phyloP scores from a whole-genome alignment of 371 early-diverging fungal species.

The Mortierella sp. region DNA sequence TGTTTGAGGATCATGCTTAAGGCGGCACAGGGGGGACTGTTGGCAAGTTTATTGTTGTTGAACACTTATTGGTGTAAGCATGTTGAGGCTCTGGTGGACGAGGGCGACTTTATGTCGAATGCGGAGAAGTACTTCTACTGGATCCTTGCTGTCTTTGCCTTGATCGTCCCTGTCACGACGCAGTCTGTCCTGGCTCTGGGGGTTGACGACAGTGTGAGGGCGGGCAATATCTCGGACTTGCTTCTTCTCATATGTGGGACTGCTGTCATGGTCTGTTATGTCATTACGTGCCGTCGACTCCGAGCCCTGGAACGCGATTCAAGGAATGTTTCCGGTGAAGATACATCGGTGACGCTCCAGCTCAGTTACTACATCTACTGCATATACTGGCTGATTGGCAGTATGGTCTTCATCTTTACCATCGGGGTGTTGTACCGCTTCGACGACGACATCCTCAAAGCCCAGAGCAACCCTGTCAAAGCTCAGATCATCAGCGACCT shows the following conservation, averaged over 20 bases:
- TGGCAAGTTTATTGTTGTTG: conserved; percentile 38
- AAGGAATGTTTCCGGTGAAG: conserved; percentile 43
- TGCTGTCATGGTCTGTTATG: conserved; percentile 30
- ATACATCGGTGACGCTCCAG: conserved; percentile 46
- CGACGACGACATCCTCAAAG: conserved; percentile 1
- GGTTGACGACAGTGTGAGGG: conserved; percentile 2
- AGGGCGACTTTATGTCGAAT: conserved; percentile 53
- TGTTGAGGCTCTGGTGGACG: conserved; percentile 50
- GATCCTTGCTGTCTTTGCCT: conserved; percentile 18
- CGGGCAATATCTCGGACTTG: conserved; percentile 15
- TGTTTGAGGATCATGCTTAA: conserved; percentile 28
- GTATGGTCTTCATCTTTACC: conserved; percentile 31
- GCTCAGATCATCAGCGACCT: conserved; percentile 45
- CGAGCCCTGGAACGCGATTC: conserved; percentile 50
- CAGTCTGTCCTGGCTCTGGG: conserved; percentile 20
- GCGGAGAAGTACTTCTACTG: conserved; percentile 46
- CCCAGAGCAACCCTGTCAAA: conserved; percentile 19
- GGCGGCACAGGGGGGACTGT: conserved; percentile 27
- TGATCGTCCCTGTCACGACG: conserved; percentile 20
- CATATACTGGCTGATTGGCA: conserved; percentile 51
- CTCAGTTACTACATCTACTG: conserved; percentile 47
- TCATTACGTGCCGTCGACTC: conserved; percentile 34
- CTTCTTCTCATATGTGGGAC: conserved; percentile 23
- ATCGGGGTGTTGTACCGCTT: conserved; percentile 39
- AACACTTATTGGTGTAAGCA: conserved; percentile 56